Evolutionary conservation across 192 early-diverging fungal genomes (phyloP), one percentile per base, ranked within the genome.

Genomic region (Coemansia sp.): DNA sequence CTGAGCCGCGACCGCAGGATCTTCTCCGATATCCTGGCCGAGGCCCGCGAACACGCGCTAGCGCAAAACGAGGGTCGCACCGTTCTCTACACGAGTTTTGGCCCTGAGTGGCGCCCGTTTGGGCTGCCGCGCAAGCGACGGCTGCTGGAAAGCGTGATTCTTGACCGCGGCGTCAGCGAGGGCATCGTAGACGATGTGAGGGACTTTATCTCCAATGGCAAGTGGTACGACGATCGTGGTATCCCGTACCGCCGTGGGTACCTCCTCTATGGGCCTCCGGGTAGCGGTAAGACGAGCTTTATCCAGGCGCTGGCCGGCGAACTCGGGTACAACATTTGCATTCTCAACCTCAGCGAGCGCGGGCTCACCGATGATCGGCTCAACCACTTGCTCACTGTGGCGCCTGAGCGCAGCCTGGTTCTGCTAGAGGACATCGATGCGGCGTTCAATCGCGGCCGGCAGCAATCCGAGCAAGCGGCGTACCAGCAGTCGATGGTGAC

Each of bases 91-190:
- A 95, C 95, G 2, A 91, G 89, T 39, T 96, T 88, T 83, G 96
- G 96, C 0, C 90, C 93, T 6, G 96, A 99, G 65, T 99, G 96
- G 96, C 83, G 95, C 60, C 93, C 93, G 2, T 97, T 99, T 84
- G 96, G 96, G 3, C 83, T 93, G 65, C 96, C 96, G 10, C 83
- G 96, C 41, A 90, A 88, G 75, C 72, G 86, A n/a, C 73, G 93
- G 55, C 69, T 88, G 39, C 65, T 94, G 28, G 75, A 85, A 28
- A 91, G 88, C 37, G 94, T 90, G 7, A 91, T 89, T 50, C 69
- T 97, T 69, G 88, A 91, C 52, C 68, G 79, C 23, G 88, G 87
- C 4, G 73, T 91, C 21, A 85, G 80, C 41, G 88, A 89, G 65
- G 63, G 82, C 20, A 85, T 95, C 26, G 83, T 93, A 6, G 59